Base-by-base conservation (phyloP, 371 early-diverging fungal species). In the Blastocladiella emersonii region DNA sequence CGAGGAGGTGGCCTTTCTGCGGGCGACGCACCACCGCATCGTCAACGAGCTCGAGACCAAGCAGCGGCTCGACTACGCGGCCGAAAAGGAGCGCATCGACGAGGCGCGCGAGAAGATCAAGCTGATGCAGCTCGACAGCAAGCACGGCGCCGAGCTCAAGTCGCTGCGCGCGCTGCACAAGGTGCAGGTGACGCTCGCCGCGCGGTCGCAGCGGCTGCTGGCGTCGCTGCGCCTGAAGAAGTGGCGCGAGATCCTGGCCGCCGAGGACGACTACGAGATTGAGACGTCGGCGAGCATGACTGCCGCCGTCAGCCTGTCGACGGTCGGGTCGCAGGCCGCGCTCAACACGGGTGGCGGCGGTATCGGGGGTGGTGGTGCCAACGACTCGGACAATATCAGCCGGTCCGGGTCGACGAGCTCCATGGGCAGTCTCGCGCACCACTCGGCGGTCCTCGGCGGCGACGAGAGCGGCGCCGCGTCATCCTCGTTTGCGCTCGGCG, bases 1-100 rank as follows among this genome's bases (percentile, higher is more conserved):
- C 34, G 72, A 69, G 41, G 68, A 68, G 19, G 35, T 49, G 25
- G 48, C 39, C 3, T 25, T 8, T 35, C 30, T 61, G 27, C 43
- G 61, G 27, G 63, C 61, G 37, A 34, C 5, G 34, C 63, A 70
- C 44, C 32, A 30, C 19, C 60, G 39, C 23, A 37, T 35, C 13
- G 3, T 62, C n/a, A 27, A 57, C 32, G 57, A 57, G 37, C 23
- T n/a, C n/a, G 30, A 27, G 37, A 25, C 37, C 3, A 21, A 30
- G n/a, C 57, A 57, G 5, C 21, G 25, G 32, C 21, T 21, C 57
- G 57, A 57, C 25, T n/a, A 27, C n/a, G 23, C 34, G 37, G n/a
- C 55, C 34, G 21, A 45, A 19, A 34, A 34, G 13, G 30, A 27
- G n/a, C n/a, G 30, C n/a, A 57, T 57, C 30, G 30, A 21, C 19